phyloP scores from a whole-genome alignment of 192 early-diverging fungal genomes.

The Linnemannia elongata region DNA sequence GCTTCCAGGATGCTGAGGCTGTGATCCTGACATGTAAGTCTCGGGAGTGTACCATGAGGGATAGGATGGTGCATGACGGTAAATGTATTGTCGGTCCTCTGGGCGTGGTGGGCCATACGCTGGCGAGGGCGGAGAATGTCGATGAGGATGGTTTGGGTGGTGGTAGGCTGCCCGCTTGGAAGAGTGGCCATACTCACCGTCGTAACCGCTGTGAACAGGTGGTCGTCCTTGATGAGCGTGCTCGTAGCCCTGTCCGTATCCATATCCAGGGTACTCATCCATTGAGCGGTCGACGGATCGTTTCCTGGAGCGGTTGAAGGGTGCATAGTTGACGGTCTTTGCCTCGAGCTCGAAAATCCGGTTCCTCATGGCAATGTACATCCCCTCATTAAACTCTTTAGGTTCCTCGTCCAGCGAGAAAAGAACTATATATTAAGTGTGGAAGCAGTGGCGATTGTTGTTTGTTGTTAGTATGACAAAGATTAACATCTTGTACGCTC shows the following conservation, averaged over 20 bases:
- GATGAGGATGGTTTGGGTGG: not conserved
- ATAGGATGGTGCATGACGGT: slow-evolving; percentile 18
- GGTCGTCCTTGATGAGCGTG: not conserved
- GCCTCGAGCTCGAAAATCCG: slow-evolving; percentile 50
- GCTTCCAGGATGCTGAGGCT: slow-evolving; percentile 12
- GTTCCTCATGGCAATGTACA: slow-evolving; percentile 51
- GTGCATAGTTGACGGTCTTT: slow-evolving; percentile 41
- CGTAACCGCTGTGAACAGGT: slow-evolving; percentile 1
- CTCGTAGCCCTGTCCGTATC: not conserved
- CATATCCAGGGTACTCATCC: slow-evolving; percentile 16
- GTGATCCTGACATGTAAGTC: slow-evolving; percentile 13
- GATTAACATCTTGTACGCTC: not conserved
- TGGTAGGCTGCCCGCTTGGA: slow-evolving; percentile 21
- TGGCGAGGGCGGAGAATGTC: not conserved
- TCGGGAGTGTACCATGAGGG: slow-evolving; percentile 50
- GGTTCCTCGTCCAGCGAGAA: slow-evolving; percentile 45
- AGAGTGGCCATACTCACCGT: slow-evolving; percentile 10
- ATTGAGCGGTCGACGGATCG: slow-evolving; percentile 21
- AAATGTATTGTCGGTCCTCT: not conserved
- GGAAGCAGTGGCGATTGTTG: not conserved
- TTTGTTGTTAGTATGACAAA: not conserved
- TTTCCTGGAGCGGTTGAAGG: slow-evolving; percentile 34
- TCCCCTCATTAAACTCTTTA: slow-evolving; percentile 45
- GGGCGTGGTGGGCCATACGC: not conserved
- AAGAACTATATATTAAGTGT: slow-evolving; percentile 20